Conservation (phyloP, 106 monocot genomes). For the Dendrobium officinale region DNA sequence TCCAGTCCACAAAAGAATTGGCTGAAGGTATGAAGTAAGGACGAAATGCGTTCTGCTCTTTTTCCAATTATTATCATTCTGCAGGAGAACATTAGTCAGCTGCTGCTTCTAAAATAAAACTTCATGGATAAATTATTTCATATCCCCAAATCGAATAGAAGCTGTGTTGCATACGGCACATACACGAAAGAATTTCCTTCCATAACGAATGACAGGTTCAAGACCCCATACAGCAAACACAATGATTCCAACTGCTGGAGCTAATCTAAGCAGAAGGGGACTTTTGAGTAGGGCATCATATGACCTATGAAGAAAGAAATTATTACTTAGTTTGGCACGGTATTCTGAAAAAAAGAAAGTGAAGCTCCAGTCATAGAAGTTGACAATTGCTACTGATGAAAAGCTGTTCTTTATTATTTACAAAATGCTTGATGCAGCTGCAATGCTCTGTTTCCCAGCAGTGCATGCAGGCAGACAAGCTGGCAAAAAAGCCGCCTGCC, state of each 20-base stretch:
- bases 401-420: neutral
- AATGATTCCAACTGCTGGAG: slow-evolving; percentile 59
- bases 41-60: slow-evolving; percentile 79
- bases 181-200: slow-evolving; percentile 62
- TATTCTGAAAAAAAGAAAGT: neutral
- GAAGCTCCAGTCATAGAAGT: neutral
- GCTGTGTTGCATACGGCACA: slow-evolving; percentile 9
- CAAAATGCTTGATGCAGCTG: too few relatives aligned
- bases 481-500: neutral
- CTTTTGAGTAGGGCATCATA: slow-evolving; percentile 36
- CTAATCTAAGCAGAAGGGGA: slow-evolving; percentile 35
- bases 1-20: slow-evolving; percentile 83
- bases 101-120: slow-evolving; percentile 1
- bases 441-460: neutral
- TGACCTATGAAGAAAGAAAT: slow-evolving; percentile 32
- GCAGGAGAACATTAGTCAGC: slow-evolving; percentile 7
- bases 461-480: neutral
- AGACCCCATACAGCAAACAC: slow-evolving; percentile 69
- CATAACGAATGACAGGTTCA: slow-evolving; percentile 45
- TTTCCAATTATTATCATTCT: slow-evolving; percentile 75
- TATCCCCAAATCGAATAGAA: neutral
- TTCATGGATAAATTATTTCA: neutral
- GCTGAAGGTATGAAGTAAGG: slow-evolving; percentile 75
- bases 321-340: neutral
- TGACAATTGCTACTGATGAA: neutral